These are phyloP conservation scores for Lasiosphaeriaceae sp. DNA, from an alignment of 495 filamentous ascomycete genomes.

Conservation along the genomic window DNA sequence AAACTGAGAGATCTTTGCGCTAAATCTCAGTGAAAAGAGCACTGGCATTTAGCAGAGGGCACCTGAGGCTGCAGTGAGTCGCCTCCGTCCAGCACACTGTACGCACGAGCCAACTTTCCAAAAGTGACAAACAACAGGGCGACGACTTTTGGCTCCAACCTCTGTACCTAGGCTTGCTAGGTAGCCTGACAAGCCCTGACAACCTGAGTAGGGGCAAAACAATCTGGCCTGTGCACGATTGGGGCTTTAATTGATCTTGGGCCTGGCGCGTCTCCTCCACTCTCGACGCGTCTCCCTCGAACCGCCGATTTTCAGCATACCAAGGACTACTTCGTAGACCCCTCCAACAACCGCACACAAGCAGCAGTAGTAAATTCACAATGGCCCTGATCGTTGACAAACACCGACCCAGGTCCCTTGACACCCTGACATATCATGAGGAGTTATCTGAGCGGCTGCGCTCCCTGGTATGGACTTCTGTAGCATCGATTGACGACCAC, in stretches of 20 bases:
- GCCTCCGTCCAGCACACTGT: no score
- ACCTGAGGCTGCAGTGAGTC: no score
- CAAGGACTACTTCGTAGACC: background rate
- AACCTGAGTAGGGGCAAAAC: no score
- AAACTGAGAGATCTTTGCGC: no score
- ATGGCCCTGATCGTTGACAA: conserved; percentile 88
- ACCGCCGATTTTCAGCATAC: conserved; percentile 1
- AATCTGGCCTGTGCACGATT: conserved; percentile 16
- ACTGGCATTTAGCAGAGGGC: no score
- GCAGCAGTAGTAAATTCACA: conserved; percentile 2
- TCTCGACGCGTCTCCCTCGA: conserved; percentile 18
- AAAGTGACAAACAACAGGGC: no score
- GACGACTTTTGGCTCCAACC: no score
- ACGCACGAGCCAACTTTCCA: no score
- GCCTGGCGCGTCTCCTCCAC: conserved; percentile 4
- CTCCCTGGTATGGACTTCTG: conserved; percentile 58
- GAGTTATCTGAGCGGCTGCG: conserved; percentile 84
- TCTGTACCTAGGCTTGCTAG: no score
- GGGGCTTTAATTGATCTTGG: conserved; percentile 15
- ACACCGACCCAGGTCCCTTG: conserved; percentile 83
- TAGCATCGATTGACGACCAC: conserved; percentile 14
- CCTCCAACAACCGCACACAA: background rate
- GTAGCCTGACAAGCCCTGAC: no score
- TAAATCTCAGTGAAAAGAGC: no score
- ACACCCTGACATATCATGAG: conserved; percentile 80